Conservation (phyloP, 2,329 filamentous ascomycete species). For the Rhinocladiella similis region DNA sequence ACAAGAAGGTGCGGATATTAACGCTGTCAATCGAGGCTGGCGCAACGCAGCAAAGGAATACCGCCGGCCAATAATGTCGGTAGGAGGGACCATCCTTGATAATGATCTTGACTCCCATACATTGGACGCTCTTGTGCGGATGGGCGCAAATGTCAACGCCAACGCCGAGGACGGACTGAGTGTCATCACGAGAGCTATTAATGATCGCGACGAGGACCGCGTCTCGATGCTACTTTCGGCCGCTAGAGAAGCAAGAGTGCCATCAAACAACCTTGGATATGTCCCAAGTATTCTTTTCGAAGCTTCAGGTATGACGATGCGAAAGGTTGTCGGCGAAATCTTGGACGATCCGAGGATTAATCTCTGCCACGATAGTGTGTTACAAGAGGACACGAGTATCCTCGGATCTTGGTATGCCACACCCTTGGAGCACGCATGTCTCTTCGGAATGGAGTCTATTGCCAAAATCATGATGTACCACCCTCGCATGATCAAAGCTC, state of each 20-base stretch:
- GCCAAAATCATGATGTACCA: background rate
- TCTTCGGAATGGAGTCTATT: background rate
- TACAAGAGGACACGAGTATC: background rate
- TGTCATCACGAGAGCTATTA: background rate
- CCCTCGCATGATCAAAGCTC: background rate
- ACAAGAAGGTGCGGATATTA: background rate
- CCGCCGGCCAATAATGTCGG: background rate
- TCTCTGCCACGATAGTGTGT: background rate
- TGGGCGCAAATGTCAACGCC: slow-evolving; percentile 1
- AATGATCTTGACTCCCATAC: background rate
- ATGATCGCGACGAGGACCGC: background rate
- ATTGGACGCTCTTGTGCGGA: background rate
- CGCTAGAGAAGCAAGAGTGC: background rate
- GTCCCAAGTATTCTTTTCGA: background rate
- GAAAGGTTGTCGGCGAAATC: background rate
- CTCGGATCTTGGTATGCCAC: background rate
- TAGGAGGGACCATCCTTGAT: slow-evolving; percentile 1
- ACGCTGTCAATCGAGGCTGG: background rate
- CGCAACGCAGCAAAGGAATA: background rate
- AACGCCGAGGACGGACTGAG: background rate
- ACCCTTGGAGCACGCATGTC: slow-evolving; percentile 1
- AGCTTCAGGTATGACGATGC: background rate
- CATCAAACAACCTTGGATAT: background rate
- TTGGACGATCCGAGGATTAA: background rate
- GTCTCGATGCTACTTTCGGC: background rate